Evolutionary conservation across 2,329 filamentous ascomycete species (phyloP).

Genomic region (Lomentospora prolificans): DNA sequence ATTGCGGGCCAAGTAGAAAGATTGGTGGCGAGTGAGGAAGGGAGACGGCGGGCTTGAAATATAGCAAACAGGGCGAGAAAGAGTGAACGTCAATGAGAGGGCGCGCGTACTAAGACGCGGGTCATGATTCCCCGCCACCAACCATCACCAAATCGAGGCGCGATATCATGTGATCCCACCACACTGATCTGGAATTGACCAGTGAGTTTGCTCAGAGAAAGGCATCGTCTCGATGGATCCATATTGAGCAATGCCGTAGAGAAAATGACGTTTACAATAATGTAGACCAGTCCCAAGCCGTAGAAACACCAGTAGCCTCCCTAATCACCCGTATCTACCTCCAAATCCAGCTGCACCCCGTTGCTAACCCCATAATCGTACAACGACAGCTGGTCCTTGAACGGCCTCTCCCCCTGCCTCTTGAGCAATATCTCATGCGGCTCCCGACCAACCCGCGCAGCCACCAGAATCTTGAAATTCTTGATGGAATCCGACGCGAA

Average conservation of each 20-base stretch:
- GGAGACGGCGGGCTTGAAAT: too few relatives aligned
- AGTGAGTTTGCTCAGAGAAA: not conserved
- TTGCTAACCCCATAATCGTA: slow-evolving; percentile 93
- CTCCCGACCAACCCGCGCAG: slow-evolving; percentile 77
- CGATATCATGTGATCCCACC: slow-evolving; percentile 4
- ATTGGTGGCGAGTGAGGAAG: too few relatives aligned
- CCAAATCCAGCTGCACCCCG: slow-evolving; percentile 62
- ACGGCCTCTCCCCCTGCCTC: slow-evolving; percentile 83
- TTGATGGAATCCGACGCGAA: slow-evolving; percentile 74
- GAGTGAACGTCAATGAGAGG: slow-evolving; percentile 3
- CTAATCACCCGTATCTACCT: slow-evolving; percentile 51
- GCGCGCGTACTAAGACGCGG: not conserved
- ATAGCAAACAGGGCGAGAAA: not conserved
- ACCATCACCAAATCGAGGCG: slow-evolving; percentile 5
- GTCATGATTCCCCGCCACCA: not conserved
- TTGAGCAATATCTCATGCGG: slow-evolving; percentile 88
- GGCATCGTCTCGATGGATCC: too few relatives aligned
- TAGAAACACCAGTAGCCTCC: slow-evolving; percentile 18
- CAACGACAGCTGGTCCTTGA: slow-evolving; percentile 80
- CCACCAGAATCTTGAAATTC: slow-evolving; percentile 85
- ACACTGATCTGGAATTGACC: not conserved
- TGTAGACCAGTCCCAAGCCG: not conserved
- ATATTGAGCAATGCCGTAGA: too few relatives aligned
- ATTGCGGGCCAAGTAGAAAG: too few relatives aligned
- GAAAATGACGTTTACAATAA: not conserved